Evolutionary conservation across 768 basidiomycete species (phyloP).

Genomic region (Boletus speciosus): DNA sequence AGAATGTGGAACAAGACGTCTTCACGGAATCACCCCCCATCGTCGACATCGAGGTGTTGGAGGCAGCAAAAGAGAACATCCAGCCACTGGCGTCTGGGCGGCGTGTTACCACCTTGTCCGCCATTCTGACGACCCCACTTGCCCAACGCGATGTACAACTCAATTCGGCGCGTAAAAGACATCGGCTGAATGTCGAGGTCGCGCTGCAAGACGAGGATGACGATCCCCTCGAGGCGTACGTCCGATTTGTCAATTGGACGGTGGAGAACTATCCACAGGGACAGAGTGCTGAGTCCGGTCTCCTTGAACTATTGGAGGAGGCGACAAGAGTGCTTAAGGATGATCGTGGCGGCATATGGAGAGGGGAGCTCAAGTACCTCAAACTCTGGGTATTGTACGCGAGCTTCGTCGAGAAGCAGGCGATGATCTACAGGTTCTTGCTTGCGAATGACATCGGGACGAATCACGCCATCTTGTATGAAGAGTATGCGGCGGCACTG

Average conservation of each 20-base stretch:
- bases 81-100: conserved; percentile 79
- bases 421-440: conserved; percentile 85
- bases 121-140: conserved; percentile 72
- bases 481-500: conserved; percentile 83
- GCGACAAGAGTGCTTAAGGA: conserved; percentile 84
- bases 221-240: conserved; percentile 83
- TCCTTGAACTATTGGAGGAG: conserved; percentile 91
- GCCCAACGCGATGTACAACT: conserved; percentile 71
- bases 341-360: conserved; percentile 70
- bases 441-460: conserved; percentile 91
- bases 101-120: conserved; percentile 72
- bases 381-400: conserved; percentile 95
- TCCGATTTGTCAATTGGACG: conserved; percentile 85
- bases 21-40: conserved; percentile 43
- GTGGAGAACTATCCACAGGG: conserved; percentile 94
- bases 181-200: conserved; percentile 69
- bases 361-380: conserved; percentile 78
- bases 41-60: conserved; percentile 77
- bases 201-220: conserved; percentile 74
- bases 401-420: conserved; percentile 84
- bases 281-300: conserved; percentile 80
- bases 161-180: conserved; percentile 57
- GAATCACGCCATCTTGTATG: conserved; percentile 76
- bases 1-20: conserved; percentile 39
- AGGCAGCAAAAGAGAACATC: conserved; percentile 84